Evolutionary conservation across 106 monocot species (phyloP).

Genomic region (Dendrobium nobile): DNA sequence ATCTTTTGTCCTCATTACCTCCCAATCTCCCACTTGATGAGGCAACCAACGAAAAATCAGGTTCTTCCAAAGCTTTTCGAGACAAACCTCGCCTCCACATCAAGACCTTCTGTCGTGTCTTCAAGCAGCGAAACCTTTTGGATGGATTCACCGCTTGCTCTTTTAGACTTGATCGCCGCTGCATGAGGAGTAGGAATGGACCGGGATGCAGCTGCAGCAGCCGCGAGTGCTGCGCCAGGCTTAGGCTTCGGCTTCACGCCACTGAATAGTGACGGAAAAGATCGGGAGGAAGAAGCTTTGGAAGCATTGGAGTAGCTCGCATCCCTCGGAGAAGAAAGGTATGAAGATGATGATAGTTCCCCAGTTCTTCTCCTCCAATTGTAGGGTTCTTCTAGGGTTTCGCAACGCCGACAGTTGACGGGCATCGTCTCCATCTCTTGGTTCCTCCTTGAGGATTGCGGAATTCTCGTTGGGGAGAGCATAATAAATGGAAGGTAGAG

Average conservation of each 20-base stretch:
- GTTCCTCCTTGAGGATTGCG: not conserved
- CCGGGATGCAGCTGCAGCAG: conserved; percentile 80
- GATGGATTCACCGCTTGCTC: conserved; percentile 18
- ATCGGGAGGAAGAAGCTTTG: conserved; percentile 12
- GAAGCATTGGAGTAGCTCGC: conserved; percentile 7
- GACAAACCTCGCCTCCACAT: conserved; percentile 4
- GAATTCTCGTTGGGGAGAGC: not conserved
- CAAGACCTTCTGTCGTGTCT: not conserved
- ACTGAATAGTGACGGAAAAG: conserved; percentile 48
- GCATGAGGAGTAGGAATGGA: conserved; percentile 66
- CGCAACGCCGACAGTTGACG: not conserved
- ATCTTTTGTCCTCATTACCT: not conserved
- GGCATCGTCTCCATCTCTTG: not conserved
- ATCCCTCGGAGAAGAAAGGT: conserved; percentile 33
- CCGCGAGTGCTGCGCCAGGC: conserved; percentile 88
- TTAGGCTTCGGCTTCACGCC: conserved; percentile 54
- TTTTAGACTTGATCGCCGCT: conserved; percentile 61
- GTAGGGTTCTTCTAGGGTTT: conserved; percentile 20
- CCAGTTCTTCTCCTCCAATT: conserved; percentile 22
- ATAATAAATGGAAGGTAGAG: not conserved
- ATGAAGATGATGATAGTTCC: conserved; percentile 17
- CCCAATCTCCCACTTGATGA: conserved; percentile 1
- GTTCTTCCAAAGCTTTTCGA: conserved; percentile 7
- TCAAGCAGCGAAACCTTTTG: conserved; percentile 11
- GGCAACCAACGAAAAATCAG: conserved; percentile 7